Evolutionary conservation across 2,329 filamentous ascomycete species (phyloP).

Genomic region (Onygenales sp.): DNA sequence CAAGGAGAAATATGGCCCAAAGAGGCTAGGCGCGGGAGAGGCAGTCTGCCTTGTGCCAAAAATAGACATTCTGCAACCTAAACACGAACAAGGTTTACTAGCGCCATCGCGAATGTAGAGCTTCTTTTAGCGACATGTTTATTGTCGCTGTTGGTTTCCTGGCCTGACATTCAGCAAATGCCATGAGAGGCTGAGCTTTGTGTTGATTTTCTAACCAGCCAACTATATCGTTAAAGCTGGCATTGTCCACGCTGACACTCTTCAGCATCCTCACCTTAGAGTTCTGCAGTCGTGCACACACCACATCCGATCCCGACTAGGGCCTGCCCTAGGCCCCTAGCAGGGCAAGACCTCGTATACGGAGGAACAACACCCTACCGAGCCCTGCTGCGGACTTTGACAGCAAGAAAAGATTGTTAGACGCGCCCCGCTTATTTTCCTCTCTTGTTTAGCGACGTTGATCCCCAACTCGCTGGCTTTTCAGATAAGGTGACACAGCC

Average conservation of each 20-base stretch:
- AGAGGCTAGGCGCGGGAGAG: neutral
- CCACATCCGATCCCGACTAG: neutral
- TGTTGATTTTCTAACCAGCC: neutral
- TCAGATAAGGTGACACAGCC: neutral
- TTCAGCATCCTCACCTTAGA: neutral
- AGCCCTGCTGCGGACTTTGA: neutral
- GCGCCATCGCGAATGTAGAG: neutral
- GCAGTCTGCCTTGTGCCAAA: slow-evolving; percentile 1
- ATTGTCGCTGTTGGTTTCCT: neutral
- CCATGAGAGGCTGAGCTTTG: neutral
- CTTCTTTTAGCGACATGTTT: neutral
- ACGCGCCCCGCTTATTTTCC: neutral
- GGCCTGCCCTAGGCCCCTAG: neutral
- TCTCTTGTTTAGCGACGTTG: too few relatives aligned
- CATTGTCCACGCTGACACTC: neutral
- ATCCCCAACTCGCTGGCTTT: neutral
- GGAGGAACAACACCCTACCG: neutral
- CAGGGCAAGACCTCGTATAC: neutral
- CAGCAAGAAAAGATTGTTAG: neutral
- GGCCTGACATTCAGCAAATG: neutral
- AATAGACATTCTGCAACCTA: slow-evolving; percentile 1
- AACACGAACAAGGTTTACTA: neutral
- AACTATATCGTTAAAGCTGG: neutral
- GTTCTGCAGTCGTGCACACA: neutral
- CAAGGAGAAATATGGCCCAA: neutral